Evolutionary conservation across 2,329 filamentous ascomycete species (phyloP).

Genomic region (Ascochyta fabae): DNA sequence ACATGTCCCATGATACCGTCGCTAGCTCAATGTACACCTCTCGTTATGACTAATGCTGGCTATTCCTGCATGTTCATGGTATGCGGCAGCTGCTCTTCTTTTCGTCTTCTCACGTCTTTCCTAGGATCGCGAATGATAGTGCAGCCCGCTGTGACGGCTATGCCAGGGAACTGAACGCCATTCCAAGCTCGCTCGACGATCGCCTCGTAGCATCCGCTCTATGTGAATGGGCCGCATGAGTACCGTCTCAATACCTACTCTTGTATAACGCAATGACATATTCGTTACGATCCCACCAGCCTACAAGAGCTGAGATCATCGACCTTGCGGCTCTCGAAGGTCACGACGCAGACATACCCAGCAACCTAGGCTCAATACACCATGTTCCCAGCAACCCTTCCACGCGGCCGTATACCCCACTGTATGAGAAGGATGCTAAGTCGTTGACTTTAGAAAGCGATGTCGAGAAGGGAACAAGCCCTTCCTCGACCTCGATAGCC

Average conservation of each 20-base stretch:
- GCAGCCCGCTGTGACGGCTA: background rate
- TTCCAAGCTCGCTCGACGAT: background rate
- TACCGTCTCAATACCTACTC: background rate
- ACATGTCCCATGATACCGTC: background rate
- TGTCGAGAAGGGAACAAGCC: conserved; percentile 33
- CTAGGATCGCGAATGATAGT: background rate
- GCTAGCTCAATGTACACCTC: background rate
- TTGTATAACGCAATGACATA: conserved; percentile 2
- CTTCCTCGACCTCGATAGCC: conserved; percentile 26
- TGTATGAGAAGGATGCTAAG: conserved; percentile 20
- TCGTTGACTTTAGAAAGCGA: conserved; percentile 28
- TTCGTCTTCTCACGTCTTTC: background rate
- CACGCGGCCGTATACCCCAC: conserved; percentile 3
- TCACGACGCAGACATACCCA: conserved; percentile 50
- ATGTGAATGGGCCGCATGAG: background rate
- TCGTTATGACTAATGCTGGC: conserved; percentile 4
- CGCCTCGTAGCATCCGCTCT: background rate
- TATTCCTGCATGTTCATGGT: conserved; percentile 3
- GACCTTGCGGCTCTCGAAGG: conserved; percentile 46
- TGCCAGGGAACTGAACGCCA: background rate
- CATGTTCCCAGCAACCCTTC: conserved; percentile 21
- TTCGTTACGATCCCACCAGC: conserved; percentile 15
- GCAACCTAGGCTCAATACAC: conserved; percentile 41
- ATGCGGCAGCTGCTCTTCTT: background rate
- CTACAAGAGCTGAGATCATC: conserved; percentile 43